Base-by-base conservation (phyloP, 129 eudicot species). In the Tagetes erecta region DNA sequence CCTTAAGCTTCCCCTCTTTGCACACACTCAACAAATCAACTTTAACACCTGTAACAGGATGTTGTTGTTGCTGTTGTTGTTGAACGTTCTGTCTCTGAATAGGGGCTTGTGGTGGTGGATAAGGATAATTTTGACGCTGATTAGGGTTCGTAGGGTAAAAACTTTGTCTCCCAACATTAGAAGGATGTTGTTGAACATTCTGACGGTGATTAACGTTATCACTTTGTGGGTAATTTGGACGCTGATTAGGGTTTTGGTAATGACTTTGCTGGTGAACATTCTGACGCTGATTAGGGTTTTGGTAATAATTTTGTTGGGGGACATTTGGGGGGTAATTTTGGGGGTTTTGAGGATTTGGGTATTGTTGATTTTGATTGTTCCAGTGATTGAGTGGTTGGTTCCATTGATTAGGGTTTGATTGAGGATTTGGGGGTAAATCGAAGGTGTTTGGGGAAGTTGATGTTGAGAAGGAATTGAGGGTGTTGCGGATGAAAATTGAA, bases 1-100 rank as follows among this genome's bases (percentile, higher is more conserved):
- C 81, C 71, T 78, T 78, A 50, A 78, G 42, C 76, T 78, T 78
- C 12, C 81, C 81, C 70, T 78, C 71, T 60, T 69, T 63, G 39
- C 81, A 78, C 30, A 78, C 6, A 50, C 47, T 70, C 53, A 78
- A 38, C 71, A 78, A 70, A 70, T 78, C 76, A 78, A 42, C 71
- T 64, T 37, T 63, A 55, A 31, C 71, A 70, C 7, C 27, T 30
- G 62, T 72, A 10, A 34, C 20, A 27, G 62, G 52, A 3, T 63
- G 38, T 1, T 64, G 80, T 12, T 53, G 73, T 55, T 55, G 52
- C 1, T 63, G 38, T 1, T 64, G 80, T 12, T 53, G 73, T 55
- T 55, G 79, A 47, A 64, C 27, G 20, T 65, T 75, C 14, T 50
- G 79, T 20, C 63, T 51, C 74, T 35, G 74, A 69, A 69, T 35